phyloP scores from a whole-genome alignment of 2,329 filamentous ascomycete species.

The Fusarium palustre region DNA sequence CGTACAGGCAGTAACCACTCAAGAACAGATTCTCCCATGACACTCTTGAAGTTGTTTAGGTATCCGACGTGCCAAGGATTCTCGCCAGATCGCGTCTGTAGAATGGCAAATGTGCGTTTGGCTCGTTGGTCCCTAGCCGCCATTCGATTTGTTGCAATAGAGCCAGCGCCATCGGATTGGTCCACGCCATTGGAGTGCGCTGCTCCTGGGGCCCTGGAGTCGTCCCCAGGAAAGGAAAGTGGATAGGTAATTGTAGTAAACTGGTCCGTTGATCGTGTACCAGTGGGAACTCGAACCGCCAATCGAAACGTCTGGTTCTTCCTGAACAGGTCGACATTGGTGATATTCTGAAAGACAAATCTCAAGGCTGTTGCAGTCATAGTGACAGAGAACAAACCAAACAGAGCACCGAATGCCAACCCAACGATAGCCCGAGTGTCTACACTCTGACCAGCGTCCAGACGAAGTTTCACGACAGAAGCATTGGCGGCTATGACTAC shows the following conservation, averaged over 20 bases:
- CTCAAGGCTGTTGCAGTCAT: slow-evolving; percentile 81
- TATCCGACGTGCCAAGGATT: slow-evolving; percentile 87
- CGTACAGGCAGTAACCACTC: slow-evolving; percentile 87
- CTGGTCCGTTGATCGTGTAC: slow-evolving; percentile 55
- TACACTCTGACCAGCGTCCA: slow-evolving; percentile 52
- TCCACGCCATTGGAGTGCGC: slow-evolving; percentile 9
- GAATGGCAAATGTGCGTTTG: slow-evolving; percentile 79
- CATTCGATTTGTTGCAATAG: slow-evolving; percentile 27
- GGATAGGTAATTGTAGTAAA: slow-evolving; percentile 71
- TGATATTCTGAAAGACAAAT: slow-evolving; percentile 78
- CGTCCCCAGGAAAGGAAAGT: slow-evolving; percentile 50
- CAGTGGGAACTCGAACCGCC: slow-evolving; percentile 75
- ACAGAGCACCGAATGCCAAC: slow-evolving; percentile 76
- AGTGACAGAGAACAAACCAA: slow-evolving; percentile 80
- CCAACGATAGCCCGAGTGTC: slow-evolving; percentile 75
- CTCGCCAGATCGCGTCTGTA: slow-evolving; percentile 77
- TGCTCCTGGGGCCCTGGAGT: slow-evolving; percentile 12
- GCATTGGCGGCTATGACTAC: slow-evolving; percentile 73
- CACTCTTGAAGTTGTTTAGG: slow-evolving; percentile 77
- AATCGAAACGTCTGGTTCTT: slow-evolving; percentile 74
- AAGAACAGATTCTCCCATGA: slow-evolving; percentile 78
- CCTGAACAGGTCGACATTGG: slow-evolving; percentile 83
- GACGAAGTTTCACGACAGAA: slow-evolving; percentile 70
- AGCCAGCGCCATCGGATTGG: slow-evolving; percentile 11
- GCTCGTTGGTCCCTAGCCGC: slow-evolving; percentile 60